These are phyloP conservation scores for Penicillium psychrofluorescens DNA, from an alignment of 495 filamentous ascomycete species.

Conservation along the genomic window DNA sequence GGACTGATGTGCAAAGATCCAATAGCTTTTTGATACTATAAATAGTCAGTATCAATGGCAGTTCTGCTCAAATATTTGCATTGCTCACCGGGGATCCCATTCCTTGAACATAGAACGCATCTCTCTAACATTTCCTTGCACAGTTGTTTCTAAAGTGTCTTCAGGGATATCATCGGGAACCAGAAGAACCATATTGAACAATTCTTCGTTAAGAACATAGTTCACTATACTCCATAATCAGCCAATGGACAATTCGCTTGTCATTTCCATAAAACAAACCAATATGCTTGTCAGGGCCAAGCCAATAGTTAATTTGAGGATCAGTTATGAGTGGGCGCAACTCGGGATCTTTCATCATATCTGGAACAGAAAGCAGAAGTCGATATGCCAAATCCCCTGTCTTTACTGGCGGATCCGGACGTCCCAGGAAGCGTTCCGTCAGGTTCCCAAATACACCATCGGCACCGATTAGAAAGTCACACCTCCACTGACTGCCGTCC, in stretches of 20 bases:
- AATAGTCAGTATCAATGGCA: no score
- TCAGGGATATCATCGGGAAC: constrained; percentile 63
- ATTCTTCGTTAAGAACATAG: constrained; percentile 52
- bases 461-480: constrained; percentile 50
- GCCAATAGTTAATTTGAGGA: constrained; percentile 63
- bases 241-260: background rate
- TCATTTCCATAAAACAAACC: constrained; percentile 11
- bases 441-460: constrained; percentile 48
- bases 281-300: constrained; percentile 56
- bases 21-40: constrained; percentile 26
- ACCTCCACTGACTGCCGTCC: constrained; percentile 30
- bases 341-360: constrained; percentile 42
- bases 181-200: constrained; percentile 64
- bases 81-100: constrained; percentile 50
- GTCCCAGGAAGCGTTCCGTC: constrained; percentile 28
- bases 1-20: constrained; percentile 40
- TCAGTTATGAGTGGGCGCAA: constrained; percentile 42
- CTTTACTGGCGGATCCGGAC: constrained; percentile 37
- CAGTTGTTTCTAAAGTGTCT: constrained; percentile 35
- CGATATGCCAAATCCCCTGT: constrained; percentile 67
- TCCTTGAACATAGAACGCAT: constrained; percentile 55
- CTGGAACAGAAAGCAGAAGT: constrained; percentile 44
- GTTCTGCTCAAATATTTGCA: constrained; percentile 10
- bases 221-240: constrained; percentile 34
- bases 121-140: constrained; percentile 53